A percentile compares a stretch with the other conserved stretches of the same genome.
These are phyloP conservation scores for Thermomyces lanuginosus DNA, from an alignment of 2,329 filamentous ascomycete genomes.

Conservation along the genomic window DNA sequence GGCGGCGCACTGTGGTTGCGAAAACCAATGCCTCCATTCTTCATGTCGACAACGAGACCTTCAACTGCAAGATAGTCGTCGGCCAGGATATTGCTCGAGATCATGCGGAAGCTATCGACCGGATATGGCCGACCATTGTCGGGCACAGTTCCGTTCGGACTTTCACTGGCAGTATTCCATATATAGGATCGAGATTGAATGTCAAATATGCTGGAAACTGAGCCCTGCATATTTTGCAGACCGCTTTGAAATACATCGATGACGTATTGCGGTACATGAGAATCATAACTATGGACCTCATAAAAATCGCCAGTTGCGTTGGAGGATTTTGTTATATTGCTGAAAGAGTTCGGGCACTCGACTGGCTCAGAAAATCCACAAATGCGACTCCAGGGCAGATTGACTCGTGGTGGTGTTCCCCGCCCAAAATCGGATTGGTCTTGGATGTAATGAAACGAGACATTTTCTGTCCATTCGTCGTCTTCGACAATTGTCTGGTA, in stretches of 20 bases:
- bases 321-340: conserved; percentile 7
- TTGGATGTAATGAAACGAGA: conserved; percentile 23
- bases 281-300: conserved; percentile 14
- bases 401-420: conserved; percentile 23
- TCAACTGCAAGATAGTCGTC: conserved; percentile 23
- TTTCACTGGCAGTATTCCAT: conserved; percentile 4
- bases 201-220: conserved; percentile 30
- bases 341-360: conserved; percentile 12
- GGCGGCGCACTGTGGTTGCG: conserved; percentile 30
- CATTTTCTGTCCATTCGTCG: conserved; percentile 5
- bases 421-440: conserved; percentile 16
- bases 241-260: conserved; percentile 26
- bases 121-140: conserved; percentile 19
- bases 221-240: conserved; percentile 10
- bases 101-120: conserved; percentile 15
- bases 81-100: conserved; percentile 18
- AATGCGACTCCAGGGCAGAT: conserved; percentile 17
- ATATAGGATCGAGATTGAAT: conserved; percentile 22
- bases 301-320: not conserved
- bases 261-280: conserved; percentile 18
- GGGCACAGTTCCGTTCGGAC: conserved; percentile 6
- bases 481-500: conserved; percentile 21
- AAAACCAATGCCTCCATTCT: conserved; percentile 29
- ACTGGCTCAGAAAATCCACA: conserved; percentile 12
- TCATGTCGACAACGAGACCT: conserved; percentile 29